A percentile compares a stretch with the other conserved stretches of the same genome.
These are phyloP conservation scores for Metschnikowia koreensis DNA, from an alignment of 805 yeast species.

Conservation along the genomic window DNA sequence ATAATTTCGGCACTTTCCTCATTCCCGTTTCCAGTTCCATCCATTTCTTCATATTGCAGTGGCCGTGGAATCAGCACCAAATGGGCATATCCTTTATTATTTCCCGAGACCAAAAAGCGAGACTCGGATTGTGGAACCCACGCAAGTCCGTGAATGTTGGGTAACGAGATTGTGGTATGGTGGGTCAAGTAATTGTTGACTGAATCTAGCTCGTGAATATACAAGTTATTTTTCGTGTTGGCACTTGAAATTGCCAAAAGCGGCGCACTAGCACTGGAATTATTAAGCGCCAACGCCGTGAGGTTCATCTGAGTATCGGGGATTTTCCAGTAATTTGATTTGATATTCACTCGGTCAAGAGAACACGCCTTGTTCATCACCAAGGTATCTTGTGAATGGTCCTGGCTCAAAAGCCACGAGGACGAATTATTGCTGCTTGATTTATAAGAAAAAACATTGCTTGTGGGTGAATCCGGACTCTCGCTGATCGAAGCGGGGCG, in stretches of 20 bases:
- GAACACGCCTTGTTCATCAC: constrained; percentile 44
- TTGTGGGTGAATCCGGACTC: constrained; percentile 13
- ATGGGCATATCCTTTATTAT: constrained; percentile 71
- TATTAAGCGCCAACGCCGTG: constrained; percentile 40
- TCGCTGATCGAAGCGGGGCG: constrained; percentile 3
- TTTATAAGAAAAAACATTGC: constrained; percentile 9
- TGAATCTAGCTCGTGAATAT: constrained; percentile 47
- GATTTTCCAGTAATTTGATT: constrained; percentile 45
- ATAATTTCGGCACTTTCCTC: constrained; percentile 65
- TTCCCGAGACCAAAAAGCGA: constrained; percentile 63
- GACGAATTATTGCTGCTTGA: constrained; percentile 7
- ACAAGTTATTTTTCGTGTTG: constrained; percentile 43
- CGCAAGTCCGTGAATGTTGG: constrained; percentile 51
- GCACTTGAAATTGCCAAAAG: constrained; percentile 56
- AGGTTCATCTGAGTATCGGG: constrained; percentile 44
- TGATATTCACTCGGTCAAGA: constrained; percentile 38
- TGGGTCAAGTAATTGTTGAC: constrained; percentile 47
- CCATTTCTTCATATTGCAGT: constrained; percentile 2
- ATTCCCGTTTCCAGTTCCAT: constrained; percentile 21
- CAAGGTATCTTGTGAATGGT: constrained; percentile 27
- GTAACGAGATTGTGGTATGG: constrained; percentile 56
- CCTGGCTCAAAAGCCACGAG: constrained; percentile 32
- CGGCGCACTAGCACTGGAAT: constrained; percentile 24
- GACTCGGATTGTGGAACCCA: constrained; percentile 46
- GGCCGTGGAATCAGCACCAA: constrained; percentile 61